Percentiles rank a stretch among this genome's conserved stretches.
These are phyloP conservation scores for Polyporus tsugae DNA, from an alignment of 1,284 basidiomycete species.

Conservation along the genomic window DNA sequence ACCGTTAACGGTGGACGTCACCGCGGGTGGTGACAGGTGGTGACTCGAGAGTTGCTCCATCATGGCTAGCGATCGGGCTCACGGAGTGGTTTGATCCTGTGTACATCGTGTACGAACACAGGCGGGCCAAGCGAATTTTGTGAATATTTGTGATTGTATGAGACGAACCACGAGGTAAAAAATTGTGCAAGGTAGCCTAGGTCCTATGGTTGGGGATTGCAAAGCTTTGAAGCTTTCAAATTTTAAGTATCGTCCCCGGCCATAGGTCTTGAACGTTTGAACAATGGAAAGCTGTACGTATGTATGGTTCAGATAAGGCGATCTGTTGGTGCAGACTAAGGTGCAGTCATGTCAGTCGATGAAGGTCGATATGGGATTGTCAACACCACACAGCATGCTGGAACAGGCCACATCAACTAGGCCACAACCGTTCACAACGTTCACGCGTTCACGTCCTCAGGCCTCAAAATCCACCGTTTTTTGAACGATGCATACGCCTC, in stretches of 20 bases:
- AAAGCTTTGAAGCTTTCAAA: not conserved
- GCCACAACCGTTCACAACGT: too few species aligned
- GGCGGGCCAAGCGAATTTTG: not conserved
- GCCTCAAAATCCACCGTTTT: not conserved
- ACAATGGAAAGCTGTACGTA: too few species aligned
- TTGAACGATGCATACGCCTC: not conserved
- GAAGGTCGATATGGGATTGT: not conserved
- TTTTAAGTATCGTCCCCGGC: not conserved
- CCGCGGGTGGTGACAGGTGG: not conserved
- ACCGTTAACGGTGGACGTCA: not conserved
- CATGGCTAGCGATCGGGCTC: not conserved
- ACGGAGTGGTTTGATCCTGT: slow-evolving; percentile 1
- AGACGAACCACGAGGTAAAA: not conserved
- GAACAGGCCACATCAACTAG: not conserved
- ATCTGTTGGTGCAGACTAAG: not conserved
- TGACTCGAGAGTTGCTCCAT: not conserved
- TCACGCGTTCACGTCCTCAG: not conserved
- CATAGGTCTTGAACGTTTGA: not conserved
- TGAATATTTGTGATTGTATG: not conserved
- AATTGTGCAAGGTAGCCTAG: not conserved
- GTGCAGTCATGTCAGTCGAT: not conserved
- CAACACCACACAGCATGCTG: not conserved
- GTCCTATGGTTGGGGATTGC: not conserved
- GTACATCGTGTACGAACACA: not conserved
- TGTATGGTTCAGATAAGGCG: not conserved